A percentile compares a stretch with the other conserved stretches of the same genome.
Conservation (phyloP, 2,329 filamentous ascomycete genomes). For the Beauveria rudraprayagi region DNA sequence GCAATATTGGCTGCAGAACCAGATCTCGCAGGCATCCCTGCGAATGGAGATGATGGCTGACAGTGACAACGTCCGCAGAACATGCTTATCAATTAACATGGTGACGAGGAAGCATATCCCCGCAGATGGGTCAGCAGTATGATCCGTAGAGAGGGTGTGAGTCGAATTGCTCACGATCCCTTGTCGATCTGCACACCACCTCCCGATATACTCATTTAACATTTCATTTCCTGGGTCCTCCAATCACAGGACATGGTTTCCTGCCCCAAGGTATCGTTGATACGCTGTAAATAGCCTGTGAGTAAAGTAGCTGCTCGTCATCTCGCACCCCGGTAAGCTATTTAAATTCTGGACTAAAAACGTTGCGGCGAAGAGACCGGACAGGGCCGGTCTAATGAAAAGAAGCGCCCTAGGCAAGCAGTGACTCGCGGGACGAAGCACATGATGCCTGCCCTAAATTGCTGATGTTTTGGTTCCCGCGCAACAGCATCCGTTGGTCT, state of each 20-base stretch:
- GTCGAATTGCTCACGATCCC: neutral
- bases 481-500: neutral
- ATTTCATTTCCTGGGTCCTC: constrained; percentile 7
- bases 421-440: neutral
- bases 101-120: neutral
- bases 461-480: neutral
- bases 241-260: neutral
- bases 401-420: neutral
- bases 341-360: neutral
- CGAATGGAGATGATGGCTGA: neutral
- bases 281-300: neutral
- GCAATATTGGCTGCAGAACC: constrained; percentile 5
- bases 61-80: neutral
- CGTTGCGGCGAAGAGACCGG: neutral
- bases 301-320: constrained; percentile 8
- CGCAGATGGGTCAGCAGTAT: neutral
- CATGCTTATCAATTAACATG: neutral
- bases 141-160: neutral
- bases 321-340: neutral
- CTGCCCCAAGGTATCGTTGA: neutral
- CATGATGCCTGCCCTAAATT: neutral
- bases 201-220: neutral
- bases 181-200: constrained; percentile 6
- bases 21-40: constrained; percentile 5
- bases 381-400: neutral